Evolutionary conservation across 345 rosid genomes (phyloP).

Genomic region (Rhizophora apiculata): DNA sequence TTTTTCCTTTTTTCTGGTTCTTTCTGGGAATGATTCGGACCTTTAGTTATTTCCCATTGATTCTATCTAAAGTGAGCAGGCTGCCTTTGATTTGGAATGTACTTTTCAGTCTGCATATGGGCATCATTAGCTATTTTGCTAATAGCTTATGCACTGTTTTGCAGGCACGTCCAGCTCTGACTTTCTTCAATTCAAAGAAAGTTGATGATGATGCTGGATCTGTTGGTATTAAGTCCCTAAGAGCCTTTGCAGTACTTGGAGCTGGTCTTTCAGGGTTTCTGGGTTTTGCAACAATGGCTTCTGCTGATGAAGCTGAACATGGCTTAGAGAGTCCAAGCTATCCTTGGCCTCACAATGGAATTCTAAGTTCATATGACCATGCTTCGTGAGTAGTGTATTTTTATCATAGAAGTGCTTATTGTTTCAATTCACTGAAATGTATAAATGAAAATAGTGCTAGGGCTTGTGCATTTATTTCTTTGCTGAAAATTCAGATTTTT

Average conservation of each 20-base stretch:
- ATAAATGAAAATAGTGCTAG: neutral
- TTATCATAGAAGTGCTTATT: neutral
- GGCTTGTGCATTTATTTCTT: neutral
- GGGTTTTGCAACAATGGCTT: slow-evolving; percentile 67
- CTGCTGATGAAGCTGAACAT: slow-evolving; percentile 99
- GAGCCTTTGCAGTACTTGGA: slow-evolving; percentile 67
- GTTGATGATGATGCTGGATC: slow-evolving; percentile 56
- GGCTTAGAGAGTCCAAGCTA: slow-evolving; percentile 78
- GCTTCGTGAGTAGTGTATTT: slow-evolving; percentile 70
- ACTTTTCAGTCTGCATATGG: neutral
- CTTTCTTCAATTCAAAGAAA: slow-evolving; percentile 65
- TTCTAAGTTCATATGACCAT: slow-evolving; percentile 97
- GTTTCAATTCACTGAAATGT: neutral
- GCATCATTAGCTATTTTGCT: neutral
- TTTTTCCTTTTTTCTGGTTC: neutral
- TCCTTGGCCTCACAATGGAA: slow-evolving; percentile 99
- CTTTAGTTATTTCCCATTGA: neutral
- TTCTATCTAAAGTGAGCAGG: neutral
- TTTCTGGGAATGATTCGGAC: neutral
- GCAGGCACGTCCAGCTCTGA: slow-evolving; percentile 58
- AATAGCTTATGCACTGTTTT: slow-evolving; percentile 21
- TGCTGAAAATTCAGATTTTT: neutral
- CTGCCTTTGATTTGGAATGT: neutral
- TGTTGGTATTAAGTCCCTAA: slow-evolving; percentile 51
- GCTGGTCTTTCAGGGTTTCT: slow-evolving; percentile 88